Conservation (phyloP, 2,329 filamentous ascomycete species). For the Tolypocladium ovalisporum region DNA sequence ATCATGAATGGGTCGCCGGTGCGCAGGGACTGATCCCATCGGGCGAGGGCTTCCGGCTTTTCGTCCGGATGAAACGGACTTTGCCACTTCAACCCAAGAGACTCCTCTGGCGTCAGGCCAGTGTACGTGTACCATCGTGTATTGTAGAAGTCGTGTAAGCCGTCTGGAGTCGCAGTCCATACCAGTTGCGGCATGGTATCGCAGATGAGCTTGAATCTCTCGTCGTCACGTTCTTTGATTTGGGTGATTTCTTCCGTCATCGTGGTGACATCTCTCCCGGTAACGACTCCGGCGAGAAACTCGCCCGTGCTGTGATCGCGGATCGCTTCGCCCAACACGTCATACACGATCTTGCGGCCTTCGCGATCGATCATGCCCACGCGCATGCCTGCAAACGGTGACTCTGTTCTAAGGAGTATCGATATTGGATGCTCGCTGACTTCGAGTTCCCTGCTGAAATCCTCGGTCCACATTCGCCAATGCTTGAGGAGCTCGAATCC, state of each 20-base stretch:
- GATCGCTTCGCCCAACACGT: slow-evolving; percentile 57
- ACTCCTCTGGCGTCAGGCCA: slow-evolving; percentile 51
- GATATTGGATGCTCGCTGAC: slow-evolving; percentile 57
- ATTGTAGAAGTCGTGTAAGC: slow-evolving; percentile 62
- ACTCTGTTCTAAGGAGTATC: slow-evolving; percentile 49
- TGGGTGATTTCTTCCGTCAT: slow-evolving; percentile 58
- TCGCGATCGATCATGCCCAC: slow-evolving; percentile 51
- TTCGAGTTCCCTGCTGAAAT: slow-evolving; percentile 49
- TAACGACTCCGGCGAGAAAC: slow-evolving; percentile 62
- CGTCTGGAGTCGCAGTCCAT: slow-evolving; percentile 61
- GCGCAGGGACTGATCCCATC: slow-evolving; percentile 51
- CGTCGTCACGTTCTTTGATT: slow-evolving; percentile 60
- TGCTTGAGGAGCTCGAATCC: slow-evolving; percentile 46
- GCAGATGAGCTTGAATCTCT: slow-evolving; percentile 64
- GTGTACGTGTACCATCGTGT: slow-evolving; percentile 74
- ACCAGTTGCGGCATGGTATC: slow-evolving; percentile 64
- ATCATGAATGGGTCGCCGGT: slow-evolving; percentile 60
- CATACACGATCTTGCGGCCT: slow-evolving; percentile 45
- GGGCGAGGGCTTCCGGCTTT: slow-evolving; percentile 37
- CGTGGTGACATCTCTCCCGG: slow-evolving; percentile 61
- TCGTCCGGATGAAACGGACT: slow-evolving; percentile 62
- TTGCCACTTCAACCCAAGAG: slow-evolving; percentile 51
- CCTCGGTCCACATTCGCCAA: slow-evolving; percentile 54
- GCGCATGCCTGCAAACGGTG: slow-evolving; percentile 45
- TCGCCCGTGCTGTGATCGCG: slow-evolving; percentile 56